Conservation (phyloP, 495 filamentous ascomycete species). For the Barbatosphaeria neglecta region DNA sequence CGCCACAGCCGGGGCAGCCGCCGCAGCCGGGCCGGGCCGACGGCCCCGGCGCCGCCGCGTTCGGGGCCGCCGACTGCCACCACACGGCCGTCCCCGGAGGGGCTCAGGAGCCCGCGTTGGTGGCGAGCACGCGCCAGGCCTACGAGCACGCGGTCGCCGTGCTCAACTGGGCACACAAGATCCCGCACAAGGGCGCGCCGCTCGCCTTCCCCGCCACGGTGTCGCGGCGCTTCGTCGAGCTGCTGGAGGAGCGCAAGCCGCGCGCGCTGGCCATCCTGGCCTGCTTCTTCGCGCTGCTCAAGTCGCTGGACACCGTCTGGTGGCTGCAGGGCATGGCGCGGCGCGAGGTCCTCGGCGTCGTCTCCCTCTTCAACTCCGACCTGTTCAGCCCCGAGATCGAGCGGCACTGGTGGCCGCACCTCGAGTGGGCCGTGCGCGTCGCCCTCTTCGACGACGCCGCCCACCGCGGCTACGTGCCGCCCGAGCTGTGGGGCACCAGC, state of each 20-base stretch:
- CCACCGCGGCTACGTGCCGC: slow-evolving; percentile 23
- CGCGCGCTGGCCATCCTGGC: slow-evolving; percentile 43
- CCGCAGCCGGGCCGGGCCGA: neutral
- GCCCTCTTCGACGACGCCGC: slow-evolving; percentile 31
- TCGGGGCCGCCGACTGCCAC: neutral
- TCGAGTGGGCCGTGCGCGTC: slow-evolving; percentile 44
- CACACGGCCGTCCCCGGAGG: neutral
- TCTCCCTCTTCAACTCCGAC: slow-evolving; percentile 35
- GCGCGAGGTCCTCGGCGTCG: slow-evolving; percentile 43
- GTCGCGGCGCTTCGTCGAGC: slow-evolving; percentile 43
- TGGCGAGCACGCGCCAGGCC: slow-evolving; percentile 30
- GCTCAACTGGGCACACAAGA: slow-evolving; percentile 46
- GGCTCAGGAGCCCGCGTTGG: too few species aligned
- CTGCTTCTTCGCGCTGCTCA: slow-evolving; percentile 46
- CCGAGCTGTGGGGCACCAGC: slow-evolving; percentile 38
- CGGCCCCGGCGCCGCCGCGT: neutral
- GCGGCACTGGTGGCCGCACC: slow-evolving; percentile 40
- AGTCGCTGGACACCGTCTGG: slow-evolving; percentile 40
- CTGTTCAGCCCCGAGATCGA: slow-evolving; percentile 25
- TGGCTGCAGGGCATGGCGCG: slow-evolving; percentile 46
- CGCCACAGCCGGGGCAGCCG: slow-evolving; percentile 12
- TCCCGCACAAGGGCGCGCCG: slow-evolving; percentile 38
- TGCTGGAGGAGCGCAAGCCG: slow-evolving; percentile 36
- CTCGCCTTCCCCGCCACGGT: slow-evolving; percentile 47
- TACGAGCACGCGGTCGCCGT: slow-evolving; percentile 45